Evolutionary conservation across 2,329 filamentous ascomycete species (phyloP).

Genomic region (Alternaria atra): DNA sequence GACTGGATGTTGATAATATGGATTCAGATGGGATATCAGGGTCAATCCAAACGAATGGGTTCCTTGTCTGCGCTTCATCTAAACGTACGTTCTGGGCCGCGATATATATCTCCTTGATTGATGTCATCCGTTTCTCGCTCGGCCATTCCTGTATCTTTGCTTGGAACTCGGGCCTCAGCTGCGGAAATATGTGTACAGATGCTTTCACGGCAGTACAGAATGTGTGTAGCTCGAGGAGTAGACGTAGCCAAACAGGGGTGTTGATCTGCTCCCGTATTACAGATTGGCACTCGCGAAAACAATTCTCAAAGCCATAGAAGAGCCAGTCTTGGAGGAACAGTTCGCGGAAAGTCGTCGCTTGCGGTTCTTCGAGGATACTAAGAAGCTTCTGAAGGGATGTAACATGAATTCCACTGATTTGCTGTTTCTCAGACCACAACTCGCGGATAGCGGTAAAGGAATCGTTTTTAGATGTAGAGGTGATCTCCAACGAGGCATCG

Average conservation of each 20-base stretch:
- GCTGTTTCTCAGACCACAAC: slow-evolving; percentile 15
- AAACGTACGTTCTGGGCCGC: slow-evolving; percentile 3
- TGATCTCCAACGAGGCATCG: slow-evolving; percentile 29
- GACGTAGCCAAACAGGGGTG: slow-evolving; percentile 25
- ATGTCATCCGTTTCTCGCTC: slow-evolving; percentile 8
- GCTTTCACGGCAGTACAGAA: slow-evolving; percentile 30
- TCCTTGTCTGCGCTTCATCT: neutral
- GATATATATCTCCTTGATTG: slow-evolving; percentile 28
- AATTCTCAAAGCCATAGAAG: slow-evolving; percentile 32
- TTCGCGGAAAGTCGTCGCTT: slow-evolving; percentile 22
- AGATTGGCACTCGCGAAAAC: slow-evolving; percentile 33
- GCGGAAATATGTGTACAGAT: slow-evolving; percentile 21
- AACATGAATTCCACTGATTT: slow-evolving; percentile 32
- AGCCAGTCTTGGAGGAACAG: slow-evolving; percentile 30
- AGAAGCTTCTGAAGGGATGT: slow-evolving; percentile 29
- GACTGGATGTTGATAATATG: neutral
- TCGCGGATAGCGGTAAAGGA: slow-evolving; percentile 22
- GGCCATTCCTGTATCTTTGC: neutral
- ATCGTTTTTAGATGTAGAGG: slow-evolving; percentile 13
- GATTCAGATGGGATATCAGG: neutral
- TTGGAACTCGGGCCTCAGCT: neutral
- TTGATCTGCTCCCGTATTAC: slow-evolving; percentile 31
- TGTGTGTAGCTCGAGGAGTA: slow-evolving; percentile 30
- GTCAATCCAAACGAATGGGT: neutral
- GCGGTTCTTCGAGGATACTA: slow-evolving; percentile 20